A percentile compares a stretch with the other conserved stretches of the same genome.
Evolutionary conservation across 352 stramenopile species (phyloP).

Genomic region (Elongisporangium anandrum): DNA sequence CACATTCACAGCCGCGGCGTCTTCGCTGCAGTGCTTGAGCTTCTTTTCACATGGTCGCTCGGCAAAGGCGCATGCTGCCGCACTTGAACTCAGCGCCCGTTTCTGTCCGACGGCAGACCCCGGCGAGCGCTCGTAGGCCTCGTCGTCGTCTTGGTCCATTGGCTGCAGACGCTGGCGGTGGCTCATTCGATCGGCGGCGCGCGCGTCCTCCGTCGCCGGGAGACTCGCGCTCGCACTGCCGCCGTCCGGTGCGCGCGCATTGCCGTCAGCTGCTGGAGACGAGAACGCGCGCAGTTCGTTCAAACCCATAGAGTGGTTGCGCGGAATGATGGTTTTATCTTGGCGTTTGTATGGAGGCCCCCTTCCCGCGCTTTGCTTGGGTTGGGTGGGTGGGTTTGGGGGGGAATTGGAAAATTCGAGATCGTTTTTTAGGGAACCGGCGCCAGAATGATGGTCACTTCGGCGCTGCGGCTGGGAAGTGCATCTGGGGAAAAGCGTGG

Average conservation of each 20-base stretch:
- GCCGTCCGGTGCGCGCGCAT: constrained; percentile 12
- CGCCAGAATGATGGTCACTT: neutral
- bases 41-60: constrained; percentile 43
- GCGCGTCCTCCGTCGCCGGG: constrained; percentile 3
- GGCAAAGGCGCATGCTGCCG: neutral
- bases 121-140: neutral
- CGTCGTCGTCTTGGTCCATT: constrained; percentile 1
- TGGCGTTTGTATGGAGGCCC: constrained; percentile 24
- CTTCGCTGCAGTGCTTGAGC: constrained; percentile 22
- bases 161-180: neutral
- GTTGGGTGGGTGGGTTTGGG: neutral
- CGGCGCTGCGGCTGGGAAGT: neutral
- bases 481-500: constrained; percentile 3
- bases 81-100: constrained; percentile 9
- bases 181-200: neutral
- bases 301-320: constrained; percentile 34
- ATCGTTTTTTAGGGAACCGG: neutral
- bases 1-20: constrained; percentile 7
- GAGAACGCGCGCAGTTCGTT: constrained; percentile 26
- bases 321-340: constrained; percentile 50
- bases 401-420: neutral
- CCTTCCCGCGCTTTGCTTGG: neutral
- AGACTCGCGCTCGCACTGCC: neutral
- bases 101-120: constrained; percentile 13
- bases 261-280: constrained; percentile 10